These are phyloP conservation scores for Fennellomyces sp. DNA, from an alignment of 371 early-diverging fungal species.

Conservation along the genomic window DNA sequence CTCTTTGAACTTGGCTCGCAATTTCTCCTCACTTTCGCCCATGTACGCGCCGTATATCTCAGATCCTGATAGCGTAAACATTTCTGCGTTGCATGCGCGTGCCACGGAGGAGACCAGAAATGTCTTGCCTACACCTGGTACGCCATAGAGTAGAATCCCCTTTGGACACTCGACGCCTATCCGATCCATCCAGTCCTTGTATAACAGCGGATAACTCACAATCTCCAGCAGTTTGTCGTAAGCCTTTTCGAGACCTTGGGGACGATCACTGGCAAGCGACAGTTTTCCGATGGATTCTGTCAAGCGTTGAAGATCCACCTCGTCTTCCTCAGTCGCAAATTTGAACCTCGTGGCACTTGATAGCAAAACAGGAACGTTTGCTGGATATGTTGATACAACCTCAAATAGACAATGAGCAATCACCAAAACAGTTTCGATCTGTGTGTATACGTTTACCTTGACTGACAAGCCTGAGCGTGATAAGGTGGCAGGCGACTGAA, in stretches of 20 bases:
- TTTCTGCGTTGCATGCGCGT: slow-evolving; percentile 56
- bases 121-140: slow-evolving; percentile 98
- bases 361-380: slow-evolving; percentile 23
- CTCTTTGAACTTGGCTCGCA: slow-evolving; percentile 84
- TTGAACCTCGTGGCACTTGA: slow-evolving; percentile 26
- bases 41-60: slow-evolving; percentile 90
- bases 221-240: slow-evolving; percentile 75
- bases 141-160: slow-evolving; percentile 90
- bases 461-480: not conserved
- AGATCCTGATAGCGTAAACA: slow-evolving; percentile 81
- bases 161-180: slow-evolving; percentile 84
- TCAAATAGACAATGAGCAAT: not conserved
- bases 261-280: slow-evolving; percentile 6
- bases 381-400: slow-evolving; percentile 34
- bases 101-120: slow-evolving; percentile 75
- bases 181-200: slow-evolving; percentile 62
- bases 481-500: not conserved
- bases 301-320: not conserved
- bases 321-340: slow-evolving; percentile 1
- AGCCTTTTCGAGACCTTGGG: slow-evolving; percentile 40
- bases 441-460: slow-evolving; percentile 5
- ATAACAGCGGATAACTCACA: slow-evolving; percentile 77
- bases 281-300: slow-evolving; percentile 9
- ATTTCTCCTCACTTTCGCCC: slow-evolving; percentile 93
- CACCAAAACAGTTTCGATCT: not conserved